Base-by-base conservation (phyloP, 371 early-diverging fungal species). In the Rhizopus arrhizus region DNA sequence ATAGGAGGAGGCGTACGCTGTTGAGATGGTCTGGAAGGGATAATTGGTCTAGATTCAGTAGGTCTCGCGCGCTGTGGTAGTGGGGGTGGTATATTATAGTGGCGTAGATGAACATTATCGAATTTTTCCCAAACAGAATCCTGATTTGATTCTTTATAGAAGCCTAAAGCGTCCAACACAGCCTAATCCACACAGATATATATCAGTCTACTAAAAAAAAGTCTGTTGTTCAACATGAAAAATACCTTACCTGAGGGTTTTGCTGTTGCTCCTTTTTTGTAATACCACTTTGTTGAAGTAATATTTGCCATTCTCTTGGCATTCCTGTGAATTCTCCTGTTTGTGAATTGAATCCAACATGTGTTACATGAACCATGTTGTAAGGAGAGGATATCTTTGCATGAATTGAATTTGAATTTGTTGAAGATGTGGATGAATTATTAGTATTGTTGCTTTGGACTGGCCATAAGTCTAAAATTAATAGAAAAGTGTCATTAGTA, bases 341-440 rank as follows among this genome's bases (percentile, higher is more conserved):
- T 45, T 92, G 84, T 32, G 88, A 75, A 77, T 94, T 89, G 72
- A 90, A 93, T 4, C 95, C 95, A 52, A 94, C 95, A 71, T 95
- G 98, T 4, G 95, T 95, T 57, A 97, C 77, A 75, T 98, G 98
- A 28, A 93, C 88, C 10, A 96, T 94, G 67, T 98, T 96, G 75
- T 93, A 98, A 12, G 98, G 98, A 12, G 91, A 87, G 2, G 62
- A 98, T 95, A 75, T 91, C 90, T 53, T 86, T 29, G 33, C 53
- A 16, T 54, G 41, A 16, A 35, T 32, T 11, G 36, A 55, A 29
- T 22, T 13, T 28, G 40, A n/a, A 46, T 59, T 53, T 33, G 62
- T 36, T 11, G 56, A 43, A 28, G 61, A 58, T 47, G 58, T 15
- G 36, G 45, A 38, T 4, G 38, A 52, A 52, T 58, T 58, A 22